Percentiles rank a stretch among this genome's conserved stretches.
Conservation (phyloP, 768 basidiomycete genomes). For the Dacryopinax primogenitus region DNA sequence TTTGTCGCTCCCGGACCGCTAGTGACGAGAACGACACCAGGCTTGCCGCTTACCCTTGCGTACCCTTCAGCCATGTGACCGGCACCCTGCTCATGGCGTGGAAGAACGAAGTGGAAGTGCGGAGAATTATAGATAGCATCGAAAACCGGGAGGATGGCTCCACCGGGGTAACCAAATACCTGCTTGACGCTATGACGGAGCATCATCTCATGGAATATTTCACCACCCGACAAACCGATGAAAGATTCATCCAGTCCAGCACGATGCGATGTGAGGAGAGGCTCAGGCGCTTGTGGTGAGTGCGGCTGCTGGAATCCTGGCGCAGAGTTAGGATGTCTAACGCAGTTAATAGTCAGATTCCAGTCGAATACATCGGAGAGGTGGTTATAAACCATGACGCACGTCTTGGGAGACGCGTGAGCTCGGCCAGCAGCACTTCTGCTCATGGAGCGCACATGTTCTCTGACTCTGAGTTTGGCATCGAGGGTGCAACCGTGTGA, state of each 20-base stretch:
- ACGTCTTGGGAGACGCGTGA: conserved; percentile 50
- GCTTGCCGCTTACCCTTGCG: conserved; percentile 91
- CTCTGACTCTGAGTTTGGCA: conserved; percentile 66
- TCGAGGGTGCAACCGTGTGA: conserved; percentile 41
- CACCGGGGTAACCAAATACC: conserved; percentile 95
- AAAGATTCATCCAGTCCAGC: conserved; percentile 55
- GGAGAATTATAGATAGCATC: conserved; percentile 96
- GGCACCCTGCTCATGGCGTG: conserved; percentile 94
- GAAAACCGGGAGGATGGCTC: conserved; percentile 98
- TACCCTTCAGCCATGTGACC: conserved; percentile 99
- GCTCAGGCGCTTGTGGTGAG: conserved; percentile 3
- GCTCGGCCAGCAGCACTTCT: conserved; percentile 51
- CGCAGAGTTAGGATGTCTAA: conserved; percentile 51
- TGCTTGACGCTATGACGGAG: conserved; percentile 90
- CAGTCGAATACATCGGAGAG: neutral
- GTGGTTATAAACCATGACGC: conserved; percentile 20
- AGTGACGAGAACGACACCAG: conserved; percentile 94
- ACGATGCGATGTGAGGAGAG: neutral
- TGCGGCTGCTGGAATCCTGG: conserved; percentile 32
- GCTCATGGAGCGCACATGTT: conserved; percentile 64
- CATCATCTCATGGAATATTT: conserved; percentile 99
- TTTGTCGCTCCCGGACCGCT: conserved; percentile 98
- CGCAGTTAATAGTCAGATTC: conserved; percentile 5
- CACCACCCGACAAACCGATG: conserved; percentile 84
- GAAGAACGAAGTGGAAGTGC: conserved; percentile 90